These are phyloP conservation scores for Fusarium cyanostomum DNA, from an alignment of 2,329 filamentous ascomycete species.

Conservation along the genomic window DNA sequence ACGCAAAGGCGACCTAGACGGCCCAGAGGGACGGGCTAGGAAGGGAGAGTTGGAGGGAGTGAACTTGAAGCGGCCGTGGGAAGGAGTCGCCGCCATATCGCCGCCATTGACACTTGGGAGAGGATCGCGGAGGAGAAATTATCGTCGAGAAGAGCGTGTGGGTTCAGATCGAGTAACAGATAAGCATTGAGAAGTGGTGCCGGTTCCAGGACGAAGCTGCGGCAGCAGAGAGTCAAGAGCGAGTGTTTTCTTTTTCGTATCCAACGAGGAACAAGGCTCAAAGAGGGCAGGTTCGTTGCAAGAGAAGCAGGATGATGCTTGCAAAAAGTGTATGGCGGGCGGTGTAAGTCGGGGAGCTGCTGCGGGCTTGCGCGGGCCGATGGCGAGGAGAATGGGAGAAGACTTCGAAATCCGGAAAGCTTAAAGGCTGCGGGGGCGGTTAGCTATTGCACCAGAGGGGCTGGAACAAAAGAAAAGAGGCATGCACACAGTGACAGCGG, in stretches of 20 bases:
- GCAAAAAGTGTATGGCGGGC: conserved; percentile 39
- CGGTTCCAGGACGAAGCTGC: neutral
- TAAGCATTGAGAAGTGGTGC: conserved; percentile 23
- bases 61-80: conserved; percentile 69
- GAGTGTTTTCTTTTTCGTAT: conserved; percentile 2
- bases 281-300: conserved; percentile 1
- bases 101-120: conserved; percentile 59
- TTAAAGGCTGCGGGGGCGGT: conserved; percentile 28
- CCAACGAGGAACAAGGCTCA: conserved; percentile 10
- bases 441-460: conserved; percentile 16
- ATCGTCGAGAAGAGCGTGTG: conserved; percentile 11
- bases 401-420: conserved; percentile 18
- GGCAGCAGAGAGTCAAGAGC: conserved; percentile 1
- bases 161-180: conserved; percentile 15
- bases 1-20: conserved; percentile 70
- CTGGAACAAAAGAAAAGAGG: conserved; percentile 10
- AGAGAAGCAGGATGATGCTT: conserved; percentile 37
- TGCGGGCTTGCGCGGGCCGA: conserved; percentile 36
- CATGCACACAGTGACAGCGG: conserved; percentile 30
- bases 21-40: conserved; percentile 66
- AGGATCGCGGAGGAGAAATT: conserved; percentile 17
- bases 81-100: conserved; percentile 67
- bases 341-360: conserved; percentile 42
- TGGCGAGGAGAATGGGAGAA: conserved; percentile 20
- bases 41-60: conserved; percentile 83